A percentile compares a stretch with the other conserved stretches of the same genome.
phyloP scores from a whole-genome alignment of 495 filamentous ascomycete genomes.

The Echria macrotheca region DNA sequence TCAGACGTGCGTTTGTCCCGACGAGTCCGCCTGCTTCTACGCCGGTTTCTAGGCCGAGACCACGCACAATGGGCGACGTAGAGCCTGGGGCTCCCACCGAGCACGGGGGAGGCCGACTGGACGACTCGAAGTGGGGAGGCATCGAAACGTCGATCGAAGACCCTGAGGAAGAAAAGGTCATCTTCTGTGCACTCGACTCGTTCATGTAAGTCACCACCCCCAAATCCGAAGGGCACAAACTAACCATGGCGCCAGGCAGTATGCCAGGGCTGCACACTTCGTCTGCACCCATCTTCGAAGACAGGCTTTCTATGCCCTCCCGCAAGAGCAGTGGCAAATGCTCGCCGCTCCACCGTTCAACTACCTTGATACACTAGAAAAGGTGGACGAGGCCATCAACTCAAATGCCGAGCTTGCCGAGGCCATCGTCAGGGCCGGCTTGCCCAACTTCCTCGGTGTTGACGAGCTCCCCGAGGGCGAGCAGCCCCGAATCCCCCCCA shows the following conservation, averaged over 20 bases:
- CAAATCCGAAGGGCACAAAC: background rate
- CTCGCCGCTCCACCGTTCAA: constrained; percentile 77
- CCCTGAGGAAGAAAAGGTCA: constrained; percentile 66
- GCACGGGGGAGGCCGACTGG: too few relatives aligned
- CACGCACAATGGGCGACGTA: too few relatives aligned
- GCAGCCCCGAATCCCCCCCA: constrained; percentile 29
- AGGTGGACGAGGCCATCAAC: constrained; percentile 84
- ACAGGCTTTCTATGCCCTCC: constrained; percentile 87
- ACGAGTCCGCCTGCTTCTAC: too few relatives aligned
- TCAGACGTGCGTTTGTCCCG: too few relatives aligned
- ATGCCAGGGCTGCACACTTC: constrained; percentile 73
- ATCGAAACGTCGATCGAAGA: constrained; percentile 61
- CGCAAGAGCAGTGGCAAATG: constrained; percentile 71
- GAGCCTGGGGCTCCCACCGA: too few relatives aligned
- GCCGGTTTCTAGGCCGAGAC: too few relatives aligned
- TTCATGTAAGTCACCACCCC: constrained; percentile 60
- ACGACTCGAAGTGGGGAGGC: constrained; percentile 48
- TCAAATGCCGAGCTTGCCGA: constrained; percentile 77
- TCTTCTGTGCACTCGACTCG: constrained; percentile 75
- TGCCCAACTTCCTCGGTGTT: constrained; percentile 57
- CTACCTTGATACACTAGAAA: constrained; percentile 66
- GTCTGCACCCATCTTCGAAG: constrained; percentile 85
- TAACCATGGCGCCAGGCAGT: constrained; percentile 56
- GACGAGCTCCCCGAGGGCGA: constrained; percentile 9
- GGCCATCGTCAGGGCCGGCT: constrained; percentile 61